Evolutionary conservation across 352 stramenopile genomes (phyloP), one percentile per base, ranked within the genome.

Genomic region (Nothophytophthora sp.): DNA sequence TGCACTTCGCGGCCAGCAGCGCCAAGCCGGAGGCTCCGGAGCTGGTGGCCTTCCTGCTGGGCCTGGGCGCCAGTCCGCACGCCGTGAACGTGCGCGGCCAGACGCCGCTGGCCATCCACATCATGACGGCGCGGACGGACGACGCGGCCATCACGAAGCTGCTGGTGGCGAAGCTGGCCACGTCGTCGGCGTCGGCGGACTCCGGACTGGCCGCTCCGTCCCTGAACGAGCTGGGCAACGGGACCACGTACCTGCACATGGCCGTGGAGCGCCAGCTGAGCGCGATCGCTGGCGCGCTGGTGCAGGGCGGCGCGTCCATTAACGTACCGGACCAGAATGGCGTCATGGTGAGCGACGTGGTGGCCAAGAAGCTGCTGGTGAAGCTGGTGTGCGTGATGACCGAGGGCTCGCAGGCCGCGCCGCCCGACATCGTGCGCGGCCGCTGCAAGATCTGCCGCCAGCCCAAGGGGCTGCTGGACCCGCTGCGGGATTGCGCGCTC

Each of bases 371-470:
- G 60, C 54, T 71, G 50, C 74, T 95, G 35, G 65, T 95, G 30
- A 76, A 80, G 55, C 71, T 95, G 36, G 81, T 88, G 52, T 87
- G 70, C 22, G 83, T 68, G 52, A 95, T 95, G 84, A 68, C 72
- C 18, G 80, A 95, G 50, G 84, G 84, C 38, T 80, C 76, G 23
- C 80, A 92, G 49, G 63, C 70, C 4, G 56, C 76, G n/a, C 76
- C 83, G 3, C 49, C 74, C 1, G 68, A 73, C 19, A 70, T 85
- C 35, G 60, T 72, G 41, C 81, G 77, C 23, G 81, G 76, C 29
- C 73, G 55, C 32, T 94, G 83, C 77, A 90, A 95, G 68, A 79
- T 92, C 36, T 95, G 84, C 63, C 90, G 90, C 59, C 76, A 84
- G 30, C 76, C 81, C 2, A 89, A 88, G 47, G 79, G 80, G 0